Percentiles rank a stretch among this genome's conserved stretches.
These are phyloP conservation scores for Penicillium pancosmium DNA, from an alignment of 495 filamentous ascomycete genomes.

Conservation along the genomic window DNA sequence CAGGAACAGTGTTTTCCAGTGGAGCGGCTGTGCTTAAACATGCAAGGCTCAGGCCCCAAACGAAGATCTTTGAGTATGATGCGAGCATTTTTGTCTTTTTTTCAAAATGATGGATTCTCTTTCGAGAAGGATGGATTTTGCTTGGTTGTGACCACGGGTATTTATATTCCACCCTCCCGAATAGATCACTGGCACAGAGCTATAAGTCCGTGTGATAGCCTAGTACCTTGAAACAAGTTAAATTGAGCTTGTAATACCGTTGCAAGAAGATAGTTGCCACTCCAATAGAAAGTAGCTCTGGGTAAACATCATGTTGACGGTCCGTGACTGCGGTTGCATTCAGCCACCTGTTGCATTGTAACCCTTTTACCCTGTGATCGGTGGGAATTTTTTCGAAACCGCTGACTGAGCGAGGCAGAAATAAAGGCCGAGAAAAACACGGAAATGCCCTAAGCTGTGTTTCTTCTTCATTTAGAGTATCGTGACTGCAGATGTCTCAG, in stretches of 20 bases:
- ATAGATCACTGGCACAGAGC: background rate
- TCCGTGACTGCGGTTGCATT: background rate
- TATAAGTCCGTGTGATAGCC: background rate
- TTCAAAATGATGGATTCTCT: background rate
- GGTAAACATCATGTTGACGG: background rate
- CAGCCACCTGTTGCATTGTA: background rate
- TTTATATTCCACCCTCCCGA: background rate
- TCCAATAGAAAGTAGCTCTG: background rate
- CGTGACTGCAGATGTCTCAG: constrained; percentile 19
- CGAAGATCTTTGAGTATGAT: constrained; percentile 5
- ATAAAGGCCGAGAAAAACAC: background rate
- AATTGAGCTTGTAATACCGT: background rate
- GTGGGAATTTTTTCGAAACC: background rate
- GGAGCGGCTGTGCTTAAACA: constrained; percentile 16
- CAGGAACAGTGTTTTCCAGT: constrained; percentile 4
- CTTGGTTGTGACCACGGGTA: background rate
- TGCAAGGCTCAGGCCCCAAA: constrained; percentile 20
- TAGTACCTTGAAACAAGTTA: constrained; percentile 2
- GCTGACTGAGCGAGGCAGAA: background rate
- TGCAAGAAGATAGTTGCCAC: background rate
- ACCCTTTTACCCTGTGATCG: background rate
- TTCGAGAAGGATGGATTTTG: background rate
- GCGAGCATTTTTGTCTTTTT: constrained; percentile 13
- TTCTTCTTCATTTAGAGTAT: background rate
- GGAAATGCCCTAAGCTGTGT: background rate